Evolutionary conservation across 139 green algal genomes (phyloP), one percentile per base, ranked within the genome.

Genomic region (Ostreobium quekettii): DNA sequence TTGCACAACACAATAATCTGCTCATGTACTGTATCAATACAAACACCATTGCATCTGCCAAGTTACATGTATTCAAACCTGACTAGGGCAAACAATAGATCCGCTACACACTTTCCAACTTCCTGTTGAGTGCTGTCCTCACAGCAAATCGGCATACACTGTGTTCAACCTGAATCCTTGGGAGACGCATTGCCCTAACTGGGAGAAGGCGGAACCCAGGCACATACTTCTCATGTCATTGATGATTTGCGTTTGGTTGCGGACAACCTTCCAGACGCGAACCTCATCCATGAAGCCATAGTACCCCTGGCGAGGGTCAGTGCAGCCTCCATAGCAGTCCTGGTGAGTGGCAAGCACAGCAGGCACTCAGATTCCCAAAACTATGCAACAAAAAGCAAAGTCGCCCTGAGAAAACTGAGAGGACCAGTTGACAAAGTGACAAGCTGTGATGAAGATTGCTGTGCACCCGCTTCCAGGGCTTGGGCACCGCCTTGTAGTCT

Each of bases 291-390:
- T 84, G 35, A 81, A 24, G 0, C 89, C 89, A 53, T 91, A 83
- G 67, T 87, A 95, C 5, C 82, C 85, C 71, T 95, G 89, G 29
- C 58, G 61, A 11, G 76, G 65, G 69, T 95, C 89, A 0, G 82
- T 85, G 76, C 89, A 95, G 11, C 89, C 88, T 11, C 82, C 88
- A 75, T 87, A 95, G 82, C 89, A 95, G 71, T 95, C 89, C 74
- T 87, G 71, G 3, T n/a, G n/a, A n/a, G n/a, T n/a, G 30, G 8
- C 33, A 2, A n/a, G 33, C 24, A 62, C 7, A 11, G 6, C 15
- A 11, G 7, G 7, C 49, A 31, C 15, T 8, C 49, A 31, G 7
- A 8, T 31, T 62, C 15, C 33, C 8, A 11, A 62, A 11, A 7
- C 49, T 37, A 31, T 28, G 33, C 7, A n/a, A n/a, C n/a, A n/a